These are phyloP conservation scores for Aureobasidium sp. DNA, from an alignment of 2,329 filamentous ascomycete genomes.

Conservation along the genomic window DNA sequence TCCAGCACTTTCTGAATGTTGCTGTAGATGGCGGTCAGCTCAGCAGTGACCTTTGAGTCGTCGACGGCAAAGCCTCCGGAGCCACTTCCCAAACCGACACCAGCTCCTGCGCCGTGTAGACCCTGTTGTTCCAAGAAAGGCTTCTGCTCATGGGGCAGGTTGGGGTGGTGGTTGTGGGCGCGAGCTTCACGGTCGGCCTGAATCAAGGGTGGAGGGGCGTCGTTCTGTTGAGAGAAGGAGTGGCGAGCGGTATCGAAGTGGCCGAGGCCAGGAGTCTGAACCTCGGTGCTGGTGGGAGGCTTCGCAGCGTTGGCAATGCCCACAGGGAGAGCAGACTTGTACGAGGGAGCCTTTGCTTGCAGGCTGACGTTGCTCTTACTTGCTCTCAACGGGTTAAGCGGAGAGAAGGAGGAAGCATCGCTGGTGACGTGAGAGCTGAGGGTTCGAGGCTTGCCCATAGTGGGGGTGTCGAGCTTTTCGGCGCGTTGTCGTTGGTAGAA, in stretches of 20 bases:
- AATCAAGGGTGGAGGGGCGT: conserved; percentile 27
- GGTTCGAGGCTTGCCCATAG: conserved; percentile 34
- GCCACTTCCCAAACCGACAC: conserved; percentile 53
- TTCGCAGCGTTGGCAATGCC: conserved; percentile 28
- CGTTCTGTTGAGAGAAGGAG: conserved; percentile 32
- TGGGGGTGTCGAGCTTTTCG: conserved; percentile 42
- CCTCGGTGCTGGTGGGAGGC: conserved; percentile 21
- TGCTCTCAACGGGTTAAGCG: conserved; percentile 35
- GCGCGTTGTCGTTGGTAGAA: conserved; percentile 87
- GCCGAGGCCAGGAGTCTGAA: conserved; percentile 24
- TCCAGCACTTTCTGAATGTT: conserved; percentile 89
- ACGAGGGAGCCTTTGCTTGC: conserved; percentile 16
- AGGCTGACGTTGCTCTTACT: conserved; percentile 28
- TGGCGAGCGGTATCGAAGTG: conserved; percentile 20
- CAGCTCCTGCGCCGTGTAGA: conserved; percentile 49
- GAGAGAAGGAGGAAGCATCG: conserved; percentile 28
- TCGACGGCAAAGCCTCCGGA: conserved; percentile 57
- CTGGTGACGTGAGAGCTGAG: conserved; percentile 32
- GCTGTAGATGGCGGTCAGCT: conserved; percentile 76
- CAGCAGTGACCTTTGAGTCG: conserved; percentile 71
- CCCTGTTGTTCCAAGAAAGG: conserved; percentile 46
- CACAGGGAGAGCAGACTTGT: conserved; percentile 27
- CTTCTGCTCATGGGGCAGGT: conserved; percentile 47
- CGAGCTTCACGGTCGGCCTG: conserved; percentile 40
- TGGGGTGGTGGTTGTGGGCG: conserved; percentile 42